Percentiles rank a stretch among this genome's conserved stretches.
phyloP scores from a whole-genome alignment of 208 protist genomes.

The Trypanosoma vivax region DNA sequence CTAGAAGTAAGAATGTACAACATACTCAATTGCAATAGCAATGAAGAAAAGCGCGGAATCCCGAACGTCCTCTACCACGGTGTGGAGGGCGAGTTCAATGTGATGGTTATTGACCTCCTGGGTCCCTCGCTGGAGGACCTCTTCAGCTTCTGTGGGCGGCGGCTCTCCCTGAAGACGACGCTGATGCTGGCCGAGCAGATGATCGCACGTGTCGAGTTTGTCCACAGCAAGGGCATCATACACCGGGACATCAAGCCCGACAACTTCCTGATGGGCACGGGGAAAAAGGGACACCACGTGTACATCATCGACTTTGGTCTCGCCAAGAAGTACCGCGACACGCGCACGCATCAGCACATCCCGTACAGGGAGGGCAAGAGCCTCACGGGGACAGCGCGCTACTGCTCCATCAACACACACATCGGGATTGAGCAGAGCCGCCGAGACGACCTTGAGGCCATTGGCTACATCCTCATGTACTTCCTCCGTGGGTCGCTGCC shows the following conservation, averaged over 20 bases:
- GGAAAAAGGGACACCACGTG: conserved; percentile 43
- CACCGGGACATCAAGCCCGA: conserved; percentile 89
- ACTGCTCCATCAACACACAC: conserved; percentile 97
- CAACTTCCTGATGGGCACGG: conserved; percentile 83
- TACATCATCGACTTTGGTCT: conserved; percentile 84
- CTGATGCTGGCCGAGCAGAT: conserved; percentile 95
- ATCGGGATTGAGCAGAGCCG: conserved; percentile 92
- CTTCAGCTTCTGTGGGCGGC: conserved; percentile 89
- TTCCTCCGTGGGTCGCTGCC: conserved; percentile 96
- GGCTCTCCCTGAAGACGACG: conserved; percentile 92
- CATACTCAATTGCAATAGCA: conserved; percentile 38
- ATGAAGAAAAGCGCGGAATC: conserved; percentile 85
- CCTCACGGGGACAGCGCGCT: conserved; percentile 76
- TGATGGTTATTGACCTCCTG: conserved; percentile 99
- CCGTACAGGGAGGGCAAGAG: conserved; percentile 58
- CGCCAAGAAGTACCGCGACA: conserved; percentile 67
- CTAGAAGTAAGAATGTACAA: conserved; percentile 76
- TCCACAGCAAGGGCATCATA: conserved; percentile 84
- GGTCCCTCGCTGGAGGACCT: conserved; percentile 98
- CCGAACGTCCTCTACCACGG: conserved; percentile 94
- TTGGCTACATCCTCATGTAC: conserved; percentile 96
- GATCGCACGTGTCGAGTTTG: conserved; percentile 89
- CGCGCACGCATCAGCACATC: conserved; percentile 55
- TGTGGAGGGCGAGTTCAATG: conserved; percentile 95
- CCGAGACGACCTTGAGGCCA: conserved; percentile 80